Percentiles rank a stretch among this genome's conserved stretches.
Evolutionary conservation across 306 rosid species (phyloP).

Genomic region (Pyrus bretschneideri): DNA sequence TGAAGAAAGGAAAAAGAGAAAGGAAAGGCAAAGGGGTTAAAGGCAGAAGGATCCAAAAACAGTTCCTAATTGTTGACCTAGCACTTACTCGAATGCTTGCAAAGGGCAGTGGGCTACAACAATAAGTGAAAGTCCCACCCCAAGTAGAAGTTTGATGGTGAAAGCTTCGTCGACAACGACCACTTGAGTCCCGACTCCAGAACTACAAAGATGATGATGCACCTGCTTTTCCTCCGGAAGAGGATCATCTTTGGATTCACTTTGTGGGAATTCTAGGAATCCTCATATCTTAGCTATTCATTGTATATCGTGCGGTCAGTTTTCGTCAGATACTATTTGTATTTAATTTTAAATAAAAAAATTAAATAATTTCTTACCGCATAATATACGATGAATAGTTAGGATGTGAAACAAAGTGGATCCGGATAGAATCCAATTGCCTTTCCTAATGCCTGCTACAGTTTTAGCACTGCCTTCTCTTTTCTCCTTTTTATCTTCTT

Average conservation of each 20-base stretch:
- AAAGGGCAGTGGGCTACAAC: slow-evolving; percentile 29
- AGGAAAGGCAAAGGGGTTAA: not conserved
- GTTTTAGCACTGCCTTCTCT: no score
- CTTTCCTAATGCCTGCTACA: no score
- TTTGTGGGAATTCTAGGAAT: fast-evolving
- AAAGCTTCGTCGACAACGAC: slow-evolving; percentile 19
- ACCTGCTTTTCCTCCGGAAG: no score
- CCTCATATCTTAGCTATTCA: fast-evolving
- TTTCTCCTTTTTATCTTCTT: no score
- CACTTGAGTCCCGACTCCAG: slow-evolving; percentile 3
- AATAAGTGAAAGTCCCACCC: slow-evolving; percentile 17
- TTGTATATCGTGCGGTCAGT: no score
- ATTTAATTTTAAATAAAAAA: no score
- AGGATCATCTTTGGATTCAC: no score
- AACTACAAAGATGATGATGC: not conserved
- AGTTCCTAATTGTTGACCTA: slow-evolving; percentile 28
- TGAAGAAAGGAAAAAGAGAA: not conserved
- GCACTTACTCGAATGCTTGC: slow-evolving; percentile 34
- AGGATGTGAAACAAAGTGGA: no score
- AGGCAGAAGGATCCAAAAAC: slow-evolving; percentile 16
- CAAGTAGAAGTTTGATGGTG: slow-evolving; percentile 2
- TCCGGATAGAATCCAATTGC: no score
- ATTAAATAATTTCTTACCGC: fast-evolving
- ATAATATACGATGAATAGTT: no score
- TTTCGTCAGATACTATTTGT: no score